Evolutionary conservation across 768 basidiomycete genomes (phyloP), one percentile per base, ranked within the genome.

Genomic region (Cyclocybe aegerita): DNA sequence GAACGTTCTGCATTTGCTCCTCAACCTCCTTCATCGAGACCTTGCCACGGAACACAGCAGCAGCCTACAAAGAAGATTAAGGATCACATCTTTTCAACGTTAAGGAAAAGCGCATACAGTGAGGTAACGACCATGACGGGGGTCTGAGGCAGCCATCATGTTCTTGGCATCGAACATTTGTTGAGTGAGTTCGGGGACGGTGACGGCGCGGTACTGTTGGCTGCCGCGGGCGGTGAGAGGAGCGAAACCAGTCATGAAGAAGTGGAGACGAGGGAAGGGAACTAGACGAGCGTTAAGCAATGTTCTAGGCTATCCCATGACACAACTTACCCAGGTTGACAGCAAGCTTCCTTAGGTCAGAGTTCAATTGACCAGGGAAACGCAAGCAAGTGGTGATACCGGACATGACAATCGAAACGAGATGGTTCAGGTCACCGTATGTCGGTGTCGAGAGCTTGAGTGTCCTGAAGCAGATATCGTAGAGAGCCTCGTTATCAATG

Each of bases 151-250:
- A 60, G 95, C 93, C 94, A 98, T 96, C 93, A 96, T 95, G 86
- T 98, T 98, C 85, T 97, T 98, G 39, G 94, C 92, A 62, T 98
- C 96, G 70, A 98, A 99, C 95, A 98, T 98, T 65, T 99, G 97
- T 67, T 93, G 90, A 7, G 97, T 98, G 54, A 99, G 81, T 72
- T 99, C 97, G 31, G 97, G 93, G 36, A 99, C 95, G 50, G 91
- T 92, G 62, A 98, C 92, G 34, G 94, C 93, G 54, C 97, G 91
- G 81, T 94, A 99, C 63, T 93, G 88, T 62, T 92, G 90, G 69
- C 90, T 93, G 46, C 93, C 93, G 35, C 93, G 89, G 33, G 97
- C 91, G 43, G 94, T 96, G 52, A 98, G 76, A 31, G 95, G 95
- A 53, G 95, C 95, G 58, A 86, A 96, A 52, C 96, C 94, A 50